These are phyloP conservation scores for Orbilia ellipsospora DNA, from an alignment of 2,329 filamentous ascomycete genomes.

Conservation along the genomic window DNA sequence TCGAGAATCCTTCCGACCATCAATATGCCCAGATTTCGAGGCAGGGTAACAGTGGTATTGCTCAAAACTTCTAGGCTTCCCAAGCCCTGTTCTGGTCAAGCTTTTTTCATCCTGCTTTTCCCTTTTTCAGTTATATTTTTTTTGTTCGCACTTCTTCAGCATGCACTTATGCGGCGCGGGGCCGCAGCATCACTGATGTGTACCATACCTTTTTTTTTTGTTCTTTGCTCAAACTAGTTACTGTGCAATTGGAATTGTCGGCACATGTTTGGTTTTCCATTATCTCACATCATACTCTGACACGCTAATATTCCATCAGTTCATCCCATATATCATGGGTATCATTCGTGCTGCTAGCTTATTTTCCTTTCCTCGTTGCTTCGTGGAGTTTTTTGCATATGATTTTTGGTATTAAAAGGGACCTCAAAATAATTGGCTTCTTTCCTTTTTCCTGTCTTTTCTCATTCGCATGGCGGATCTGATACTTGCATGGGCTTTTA, in stretches of 20 bases:
- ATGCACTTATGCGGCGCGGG: no score
- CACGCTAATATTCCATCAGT: no score
- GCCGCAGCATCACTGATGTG: no score
- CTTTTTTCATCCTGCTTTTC: no score
- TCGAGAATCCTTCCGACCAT: slow-evolving; percentile 78
- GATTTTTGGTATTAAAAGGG: not conserved
- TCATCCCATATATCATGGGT: not conserved
- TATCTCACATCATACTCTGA: no score
- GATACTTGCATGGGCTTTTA: slow-evolving; percentile 7
- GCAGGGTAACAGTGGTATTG: slow-evolving; percentile 89
- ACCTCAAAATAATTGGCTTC: slow-evolving; percentile 1
- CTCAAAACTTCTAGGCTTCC: slow-evolving; percentile 84
- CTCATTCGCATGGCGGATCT: slow-evolving; percentile 4
- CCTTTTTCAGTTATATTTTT: no score
- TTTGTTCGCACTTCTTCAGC: no score
- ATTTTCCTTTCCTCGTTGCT: not conserved
- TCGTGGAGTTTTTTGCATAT: not conserved
- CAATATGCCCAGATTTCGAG: slow-evolving; percentile 76
- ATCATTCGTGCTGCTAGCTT: not conserved
- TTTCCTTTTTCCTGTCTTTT: slow-evolving; percentile 4
- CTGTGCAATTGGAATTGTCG: no score
- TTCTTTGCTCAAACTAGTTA: no score
- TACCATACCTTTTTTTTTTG: no score
- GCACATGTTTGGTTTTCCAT: no score
- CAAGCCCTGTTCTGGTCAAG: no score